These are phyloP conservation scores for Imleria badia DNA, from an alignment of 768 basidiomycete genomes.

Conservation along the genomic window DNA sequence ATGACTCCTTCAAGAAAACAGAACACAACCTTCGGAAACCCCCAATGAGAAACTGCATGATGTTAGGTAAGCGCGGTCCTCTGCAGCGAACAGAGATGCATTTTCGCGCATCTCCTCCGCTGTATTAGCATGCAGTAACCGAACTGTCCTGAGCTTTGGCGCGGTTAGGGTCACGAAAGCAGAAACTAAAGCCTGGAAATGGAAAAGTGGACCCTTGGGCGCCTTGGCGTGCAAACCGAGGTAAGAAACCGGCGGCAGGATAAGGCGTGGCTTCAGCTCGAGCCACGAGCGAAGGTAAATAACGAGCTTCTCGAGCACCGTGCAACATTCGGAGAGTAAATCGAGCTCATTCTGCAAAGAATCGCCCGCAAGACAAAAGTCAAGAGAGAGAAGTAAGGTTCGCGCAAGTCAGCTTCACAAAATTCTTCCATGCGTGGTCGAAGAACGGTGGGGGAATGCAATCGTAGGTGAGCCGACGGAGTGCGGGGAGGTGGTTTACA, in stretches of 20 bases:
- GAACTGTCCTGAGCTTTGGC: slow-evolving; percentile 18
- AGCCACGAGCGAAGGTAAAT: slow-evolving; percentile 27
- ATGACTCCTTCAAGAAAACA: slow-evolving; percentile 13
- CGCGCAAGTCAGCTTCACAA: slow-evolving; percentile 25
- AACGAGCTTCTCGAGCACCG: slow-evolving; percentile 23
- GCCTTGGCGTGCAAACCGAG: slow-evolving; percentile 25
- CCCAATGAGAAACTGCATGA: slow-evolving; percentile 22
- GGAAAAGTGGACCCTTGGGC: slow-evolving; percentile 9
- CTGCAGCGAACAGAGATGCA: neutral
- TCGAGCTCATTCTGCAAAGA: slow-evolving; percentile 26
- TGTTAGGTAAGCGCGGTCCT: slow-evolving; percentile 8
- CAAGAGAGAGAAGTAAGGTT: slow-evolving; percentile 29
- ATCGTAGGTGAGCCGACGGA: slow-evolving; percentile 32
- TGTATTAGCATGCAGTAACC: slow-evolving; percentile 18
- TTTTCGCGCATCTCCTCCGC: slow-evolving; percentile 16
- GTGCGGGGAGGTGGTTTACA: slow-evolving; percentile 29
- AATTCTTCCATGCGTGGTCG: slow-evolving; percentile 28
- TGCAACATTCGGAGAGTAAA: slow-evolving; percentile 26
- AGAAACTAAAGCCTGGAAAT: slow-evolving; percentile 18
- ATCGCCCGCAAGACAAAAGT: slow-evolving; percentile 26
- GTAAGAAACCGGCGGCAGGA: slow-evolving; percentile 26
- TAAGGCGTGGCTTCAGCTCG: slow-evolving; percentile 20
- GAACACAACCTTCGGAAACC: slow-evolving; percentile 17
- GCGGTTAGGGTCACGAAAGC: slow-evolving; percentile 25
- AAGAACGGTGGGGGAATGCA: slow-evolving; percentile 32